Conservation (phyloP, 1,284 basidiomycete genomes). For the Stereum hirsutum region DNA sequence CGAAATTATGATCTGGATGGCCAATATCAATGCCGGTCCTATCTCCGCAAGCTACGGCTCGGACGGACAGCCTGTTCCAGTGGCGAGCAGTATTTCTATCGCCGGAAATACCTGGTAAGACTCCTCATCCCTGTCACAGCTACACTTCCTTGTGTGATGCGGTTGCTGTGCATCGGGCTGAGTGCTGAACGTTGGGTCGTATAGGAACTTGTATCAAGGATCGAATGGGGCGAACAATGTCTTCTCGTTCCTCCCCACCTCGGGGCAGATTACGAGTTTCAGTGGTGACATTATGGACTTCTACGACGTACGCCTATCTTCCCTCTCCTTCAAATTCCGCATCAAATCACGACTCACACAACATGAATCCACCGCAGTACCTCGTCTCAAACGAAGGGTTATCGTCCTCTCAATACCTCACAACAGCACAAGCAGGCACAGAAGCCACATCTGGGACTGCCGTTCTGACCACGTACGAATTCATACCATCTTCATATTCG, state of each 20-base stretch:
- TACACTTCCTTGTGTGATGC: not conserved
- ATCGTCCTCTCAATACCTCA: constrained; percentile 37
- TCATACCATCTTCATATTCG: too few species aligned
- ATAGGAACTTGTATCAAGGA: constrained; percentile 47
- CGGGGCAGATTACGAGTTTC: constrained; percentile 36
- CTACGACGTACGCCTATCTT: constrained; percentile 33
- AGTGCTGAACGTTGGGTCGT: not conserved
- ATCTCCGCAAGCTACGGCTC: constrained; percentile 41
- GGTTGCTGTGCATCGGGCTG: too few species aligned
- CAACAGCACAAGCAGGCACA: constrained; percentile 45
- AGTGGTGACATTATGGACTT: constrained; percentile 46
- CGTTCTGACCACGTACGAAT: constrained; percentile 40
- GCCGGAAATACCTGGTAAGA: constrained; percentile 45
- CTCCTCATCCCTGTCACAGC: not conserved
- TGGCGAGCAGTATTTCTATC: constrained; percentile 33
- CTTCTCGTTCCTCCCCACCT: constrained; percentile 48
- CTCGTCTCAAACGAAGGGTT: constrained; percentile 37
- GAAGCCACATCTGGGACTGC: constrained; percentile 48
- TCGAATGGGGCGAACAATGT: constrained; percentile 52
- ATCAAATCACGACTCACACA: not conserved
- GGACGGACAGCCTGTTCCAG: constrained; percentile 37
- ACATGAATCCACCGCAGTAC: constrained; percentile 27
- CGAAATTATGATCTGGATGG: constrained; percentile 67
- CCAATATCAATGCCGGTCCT: constrained; percentile 46
- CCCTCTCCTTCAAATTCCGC: not conserved